Conservation (phyloP, 2,329 filamentous ascomycete species). For the Pseudocercospora pini-densiflorae region DNA sequence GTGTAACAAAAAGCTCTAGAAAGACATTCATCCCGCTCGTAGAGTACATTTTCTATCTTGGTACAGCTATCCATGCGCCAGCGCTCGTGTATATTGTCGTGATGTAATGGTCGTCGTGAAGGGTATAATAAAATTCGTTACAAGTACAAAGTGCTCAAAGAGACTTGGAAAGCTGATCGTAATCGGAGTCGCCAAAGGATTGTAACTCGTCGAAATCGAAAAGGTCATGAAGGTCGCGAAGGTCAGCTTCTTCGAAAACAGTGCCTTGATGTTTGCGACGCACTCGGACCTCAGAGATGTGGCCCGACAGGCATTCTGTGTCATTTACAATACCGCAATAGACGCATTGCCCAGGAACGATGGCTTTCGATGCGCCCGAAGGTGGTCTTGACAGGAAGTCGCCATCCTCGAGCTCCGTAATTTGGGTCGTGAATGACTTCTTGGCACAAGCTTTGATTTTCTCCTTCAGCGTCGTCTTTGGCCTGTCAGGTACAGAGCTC, state of each 20-base stretch:
- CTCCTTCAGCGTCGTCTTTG: not conserved
- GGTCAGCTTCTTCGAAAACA: not conserved
- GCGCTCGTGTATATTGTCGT: not conserved
- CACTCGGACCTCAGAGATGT: conserved; percentile 1
- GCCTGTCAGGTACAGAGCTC: not conserved
- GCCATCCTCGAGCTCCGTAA: not conserved
- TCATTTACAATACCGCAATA: not conserved
- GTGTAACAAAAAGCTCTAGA: not conserved
- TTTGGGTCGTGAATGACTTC: not conserved
- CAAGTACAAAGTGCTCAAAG: not conserved
- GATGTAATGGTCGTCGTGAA: not conserved
- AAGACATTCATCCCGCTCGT: not conserved
- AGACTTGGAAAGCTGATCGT: not conserved
- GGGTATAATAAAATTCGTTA: not conserved
- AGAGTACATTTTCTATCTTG: not conserved
- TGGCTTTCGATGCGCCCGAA: not conserved
- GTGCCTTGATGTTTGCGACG: conserved; percentile 4
- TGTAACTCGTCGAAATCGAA: not conserved
- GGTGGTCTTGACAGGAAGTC: not conserved
- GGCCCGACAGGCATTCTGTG: not conserved
- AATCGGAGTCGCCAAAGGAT: not conserved
- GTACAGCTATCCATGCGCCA: not conserved
- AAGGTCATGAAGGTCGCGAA: not conserved
- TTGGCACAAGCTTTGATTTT: conserved; percentile 5
- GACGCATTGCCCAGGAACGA: not conserved